Percentiles rank a stretch among this genome's conserved stretches.
These are phyloP conservation scores for Nicotiana tomentosiformis DNA, from an alignment of 257 asterid genomes.

Conservation along the genomic window DNA sequence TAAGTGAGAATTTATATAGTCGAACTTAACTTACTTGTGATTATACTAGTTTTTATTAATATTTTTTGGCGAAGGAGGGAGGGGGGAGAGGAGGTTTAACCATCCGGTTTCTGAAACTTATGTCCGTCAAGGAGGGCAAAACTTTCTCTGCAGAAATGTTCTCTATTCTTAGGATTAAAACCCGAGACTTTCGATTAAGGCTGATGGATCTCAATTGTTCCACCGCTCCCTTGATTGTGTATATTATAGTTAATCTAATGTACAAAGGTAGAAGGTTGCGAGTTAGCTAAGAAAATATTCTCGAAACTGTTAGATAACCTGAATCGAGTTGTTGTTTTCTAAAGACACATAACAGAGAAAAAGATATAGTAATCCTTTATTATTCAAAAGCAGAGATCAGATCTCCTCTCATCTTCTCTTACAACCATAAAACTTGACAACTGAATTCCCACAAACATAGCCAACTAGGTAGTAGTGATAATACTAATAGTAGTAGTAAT, in stretches of 20 bases:
- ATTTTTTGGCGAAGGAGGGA: too few species aligned
- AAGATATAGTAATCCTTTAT: not conserved
- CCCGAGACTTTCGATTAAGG: not conserved
- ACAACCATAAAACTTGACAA: not conserved
- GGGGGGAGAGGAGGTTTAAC: too few species aligned
- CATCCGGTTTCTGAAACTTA: not conserved
- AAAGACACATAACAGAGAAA: not conserved
- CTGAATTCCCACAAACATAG: not conserved
- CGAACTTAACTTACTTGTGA: too few species aligned
- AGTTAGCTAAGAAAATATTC: not conserved
- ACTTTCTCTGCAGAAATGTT: not conserved
- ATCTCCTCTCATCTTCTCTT: not conserved
- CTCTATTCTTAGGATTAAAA: not conserved
- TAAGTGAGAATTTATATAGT: not conserved
- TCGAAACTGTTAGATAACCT: not conserved
- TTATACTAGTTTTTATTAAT: not conserved
- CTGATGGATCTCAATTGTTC: not conserved
- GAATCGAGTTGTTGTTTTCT: not conserved
- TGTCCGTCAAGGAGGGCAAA: too few species aligned
- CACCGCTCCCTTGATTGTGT: not conserved
- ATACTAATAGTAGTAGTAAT: not conserved
- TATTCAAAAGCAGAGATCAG: slow-evolving; percentile 11
- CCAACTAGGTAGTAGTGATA: not conserved
- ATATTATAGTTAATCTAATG: not conserved
- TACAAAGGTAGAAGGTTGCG: not conserved